Base-by-base conservation (phyloP, 768 basidiomycete genomes). In the Daedaleopsis nitida region DNA sequence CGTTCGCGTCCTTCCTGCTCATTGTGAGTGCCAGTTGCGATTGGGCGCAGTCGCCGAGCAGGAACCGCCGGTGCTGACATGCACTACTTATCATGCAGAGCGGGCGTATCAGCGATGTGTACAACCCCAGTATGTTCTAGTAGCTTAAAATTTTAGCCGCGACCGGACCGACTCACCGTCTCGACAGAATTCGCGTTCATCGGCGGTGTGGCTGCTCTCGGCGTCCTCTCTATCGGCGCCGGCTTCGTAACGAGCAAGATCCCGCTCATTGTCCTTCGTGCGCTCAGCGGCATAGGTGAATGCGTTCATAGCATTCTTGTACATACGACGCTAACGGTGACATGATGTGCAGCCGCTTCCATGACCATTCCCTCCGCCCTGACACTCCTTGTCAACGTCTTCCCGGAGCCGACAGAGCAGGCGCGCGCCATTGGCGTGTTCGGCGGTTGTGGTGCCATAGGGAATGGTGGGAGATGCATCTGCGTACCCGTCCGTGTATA, bases 381-480 rank as follows among this genome's bases (percentile, higher is more conserved):
- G 24, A 73, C 76, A 35, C 71, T 82, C 23, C 75, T 81, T 44
- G 78, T 83, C 38, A 73, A 76, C 57, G 75, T 81, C 63, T 83
- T 79, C 73, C 76, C 80, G 8, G 76, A 80, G 11, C 75, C 76
- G 9, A 60, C n/a, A 1, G 76, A 77, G 49, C 80, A 82, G 66
- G 74, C 76, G 44, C 74, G 71, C 47, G 81, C 80, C 53, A 75
- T 83, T 23, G 75, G 76, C 3, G 63, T 78, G 0, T 78, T 82
- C 57, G 79, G 78, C 55, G 76, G 80, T n/a, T 73, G 76, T 35
- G 79, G 78, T 27, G 80, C 77, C 19, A 57, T 81, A 27, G 81
- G 79, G 1, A 82, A 81, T 65, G 75, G 78, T 69, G 62, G 24
- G 60, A 19, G 39, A 17, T 39, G 5, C 27, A 35, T n/a, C 39